Base-by-base conservation (phyloP, 495 filamentous ascomycete species). In the Entonaema liquescens region DNA sequence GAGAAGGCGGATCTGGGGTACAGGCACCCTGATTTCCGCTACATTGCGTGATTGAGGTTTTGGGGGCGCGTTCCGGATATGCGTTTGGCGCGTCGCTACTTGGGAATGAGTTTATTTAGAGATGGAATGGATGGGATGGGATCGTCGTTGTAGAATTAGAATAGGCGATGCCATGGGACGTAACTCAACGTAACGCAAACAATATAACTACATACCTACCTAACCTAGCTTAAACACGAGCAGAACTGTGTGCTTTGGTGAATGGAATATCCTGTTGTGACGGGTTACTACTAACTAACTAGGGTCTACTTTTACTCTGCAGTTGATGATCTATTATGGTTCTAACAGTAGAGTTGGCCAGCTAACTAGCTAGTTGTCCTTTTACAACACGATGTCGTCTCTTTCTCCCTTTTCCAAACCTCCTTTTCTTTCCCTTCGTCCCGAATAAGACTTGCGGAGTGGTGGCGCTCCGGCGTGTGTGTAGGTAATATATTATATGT, bases 1-100 rank as follows among this genome's bases (percentile, higher is more conserved):
- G 77, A 88, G 77, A 77, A 80, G 62, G 62, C 75, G 29, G 72
- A 82, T 33, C 69, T 89, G 38, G 87, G 87, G 0, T 86, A 83
- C 67, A 73, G 78, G 35, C 84, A 89, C 70, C 87, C 87, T 0
- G 77, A 80, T 7, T 89, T 86, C 73, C 79, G 83, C 25, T 89
- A 88, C 72, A 82, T 85, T 21, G 19, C 67, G 36, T 77, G 40
- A 73, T 25, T 12, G 13, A 19, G 31, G 11, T 33, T 33, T 7
- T 7, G 31, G 31, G 5, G 31, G 11, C 2, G 12, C 4, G n/a
- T 52, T 28, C 29, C 7, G 49, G 11, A 53, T 11, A 28, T 52
- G 23, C 49, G 7, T 47, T 7, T 44, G n/a, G 6, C 17, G n/a
- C 40, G 17, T n/a, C n/a, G n/a, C n/a, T n/a, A 44, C 3, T 2